phyloP scores from a whole-genome alignment of 2,329 filamentous ascomycete genomes.

The Trichoderma brevicompactum region DNA sequence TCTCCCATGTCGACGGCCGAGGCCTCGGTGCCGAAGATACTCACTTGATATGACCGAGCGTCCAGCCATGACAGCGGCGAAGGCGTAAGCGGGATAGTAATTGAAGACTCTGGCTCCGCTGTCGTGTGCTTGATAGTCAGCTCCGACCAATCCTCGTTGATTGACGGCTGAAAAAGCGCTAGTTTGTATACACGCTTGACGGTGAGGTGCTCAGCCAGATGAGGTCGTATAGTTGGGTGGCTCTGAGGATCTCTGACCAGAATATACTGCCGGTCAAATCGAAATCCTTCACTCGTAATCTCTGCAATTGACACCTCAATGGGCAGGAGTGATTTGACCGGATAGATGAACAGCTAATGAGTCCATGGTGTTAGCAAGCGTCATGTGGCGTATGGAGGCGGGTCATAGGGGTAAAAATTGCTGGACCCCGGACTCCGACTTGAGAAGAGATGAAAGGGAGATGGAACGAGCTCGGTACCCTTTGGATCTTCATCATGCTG shows the following conservation, averaged over 20 bases:
- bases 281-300: slow-evolving; percentile 32
- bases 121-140: slow-evolving; percentile 30
- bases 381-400: background rate
- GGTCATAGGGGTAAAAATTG: background rate
- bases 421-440: background rate
- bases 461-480: slow-evolving; percentile 25
- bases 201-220: slow-evolving; percentile 32
- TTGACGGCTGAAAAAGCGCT: slow-evolving; percentile 32
- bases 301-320: slow-evolving; percentile 32
- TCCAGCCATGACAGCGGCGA: slow-evolving; percentile 30
- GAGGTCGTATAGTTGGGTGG: slow-evolving; percentile 11
- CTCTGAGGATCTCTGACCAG: slow-evolving; percentile 29
- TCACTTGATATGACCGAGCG: slow-evolving; percentile 30
- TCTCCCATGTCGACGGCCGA: slow-evolving; percentile 32
- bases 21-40: slow-evolving; percentile 32
- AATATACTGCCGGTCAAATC: slow-evolving; percentile 33
- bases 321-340: slow-evolving; percentile 33
- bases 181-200: slow-evolving; percentile 31
- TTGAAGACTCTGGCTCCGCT: slow-evolving; percentile 28
- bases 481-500: slow-evolving; percentile 31
- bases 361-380: background rate
- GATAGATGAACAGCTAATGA: slow-evolving; percentile 33
- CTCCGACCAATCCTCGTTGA: slow-evolving; percentile 32
- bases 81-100: slow-evolving; percentile 32
- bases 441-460: background rate